phyloP scores from a whole-genome alignment of 441 rosid genomes.

The Erodium texanum region DNA sequence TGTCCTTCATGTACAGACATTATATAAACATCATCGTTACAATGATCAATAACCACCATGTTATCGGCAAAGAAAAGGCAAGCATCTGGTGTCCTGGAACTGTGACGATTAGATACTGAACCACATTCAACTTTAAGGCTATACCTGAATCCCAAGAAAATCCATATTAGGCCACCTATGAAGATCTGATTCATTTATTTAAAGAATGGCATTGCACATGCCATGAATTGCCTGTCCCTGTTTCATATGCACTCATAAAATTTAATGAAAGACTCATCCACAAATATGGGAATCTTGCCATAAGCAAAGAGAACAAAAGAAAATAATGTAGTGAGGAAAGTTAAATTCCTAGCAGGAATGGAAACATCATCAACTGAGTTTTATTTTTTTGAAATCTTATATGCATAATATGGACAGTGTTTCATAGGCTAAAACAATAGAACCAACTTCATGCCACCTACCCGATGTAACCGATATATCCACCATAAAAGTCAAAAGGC shows the following conservation, averaged over 20 bases:
- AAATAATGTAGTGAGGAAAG: neutral
- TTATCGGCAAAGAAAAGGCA: slow-evolving; percentile 85
- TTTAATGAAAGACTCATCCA: neutral
- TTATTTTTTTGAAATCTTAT: neutral
- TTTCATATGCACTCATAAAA: neutral
- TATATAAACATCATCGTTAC: slow-evolving; percentile 55
- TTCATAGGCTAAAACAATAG: neutral
- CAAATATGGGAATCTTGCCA: neutral
- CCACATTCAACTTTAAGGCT: slow-evolving; percentile 93
- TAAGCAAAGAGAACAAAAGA: neutral
- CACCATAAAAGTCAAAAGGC: slow-evolving; percentile 88
- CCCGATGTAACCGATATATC: slow-evolving; percentile 92
- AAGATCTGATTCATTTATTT: neutral
- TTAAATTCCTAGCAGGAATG: neutral
- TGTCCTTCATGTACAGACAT: slow-evolving; percentile 50
- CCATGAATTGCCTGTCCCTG: neutral
- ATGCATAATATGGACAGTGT: neutral
- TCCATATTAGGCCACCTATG: neutral
- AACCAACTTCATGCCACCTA: slow-evolving; percentile 20
- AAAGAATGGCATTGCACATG: neutral
- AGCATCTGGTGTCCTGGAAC: slow-evolving; percentile 79
- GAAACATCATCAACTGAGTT: slow-evolving; percentile 5
- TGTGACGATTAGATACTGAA: slow-evolving; percentile 48
- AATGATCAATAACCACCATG: slow-evolving; percentile 63
- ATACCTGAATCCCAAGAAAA: slow-evolving; percentile 41